These are phyloP conservation scores for Metroxylon sagu DNA, from an alignment of 176 grass and related monocot genomes.

Conservation along the genomic window DNA sequence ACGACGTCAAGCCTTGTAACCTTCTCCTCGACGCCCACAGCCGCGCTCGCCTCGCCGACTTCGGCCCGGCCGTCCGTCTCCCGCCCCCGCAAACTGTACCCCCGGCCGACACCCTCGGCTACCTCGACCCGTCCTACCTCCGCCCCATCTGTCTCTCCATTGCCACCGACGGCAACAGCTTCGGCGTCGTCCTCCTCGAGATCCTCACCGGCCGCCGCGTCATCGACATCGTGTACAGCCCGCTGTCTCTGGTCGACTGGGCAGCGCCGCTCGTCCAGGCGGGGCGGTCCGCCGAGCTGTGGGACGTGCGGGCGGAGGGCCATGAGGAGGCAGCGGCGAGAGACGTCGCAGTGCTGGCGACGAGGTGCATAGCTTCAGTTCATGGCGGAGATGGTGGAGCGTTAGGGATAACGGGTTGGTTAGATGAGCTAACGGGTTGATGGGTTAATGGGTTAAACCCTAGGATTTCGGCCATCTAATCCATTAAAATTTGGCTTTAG, in stretches of 20 bases:
- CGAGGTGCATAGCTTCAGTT: not conserved
- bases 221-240: slow-evolving; percentile 15
- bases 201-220: slow-evolving; percentile 9
- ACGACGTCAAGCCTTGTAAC: slow-evolving; percentile 13
- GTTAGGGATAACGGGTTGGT: too few relatives aligned
- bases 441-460: too few relatives aligned
- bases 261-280: not conserved
- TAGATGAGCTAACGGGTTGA: too few relatives aligned
- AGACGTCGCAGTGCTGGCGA: not conserved
- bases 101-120: slow-evolving; percentile 11
- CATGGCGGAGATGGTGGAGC: slow-evolving; percentile 1
- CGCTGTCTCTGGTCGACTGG: slow-evolving; percentile 6
- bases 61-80: slow-evolving; percentile 13
- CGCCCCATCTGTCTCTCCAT: not conserved
- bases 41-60: slow-evolving; percentile 10
- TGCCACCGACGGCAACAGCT: slow-evolving; percentile 10
- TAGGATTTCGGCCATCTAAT: too few relatives aligned
- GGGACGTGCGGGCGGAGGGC: slow-evolving; percentile 5
- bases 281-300: not conserved
- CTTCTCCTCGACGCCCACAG: slow-evolving; percentile 7
- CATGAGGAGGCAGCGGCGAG: not conserved
- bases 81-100: not conserved
- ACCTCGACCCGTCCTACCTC: slow-evolving; percentile 12
- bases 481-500: too few relatives aligned
- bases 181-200: slow-evolving; percentile 19